Percentiles rank a stretch among this genome's conserved stretches.
Evolutionary conservation across 2,329 filamentous ascomycete genomes (phyloP).

Genomic region (Aurifilum marmelostoma): DNA sequence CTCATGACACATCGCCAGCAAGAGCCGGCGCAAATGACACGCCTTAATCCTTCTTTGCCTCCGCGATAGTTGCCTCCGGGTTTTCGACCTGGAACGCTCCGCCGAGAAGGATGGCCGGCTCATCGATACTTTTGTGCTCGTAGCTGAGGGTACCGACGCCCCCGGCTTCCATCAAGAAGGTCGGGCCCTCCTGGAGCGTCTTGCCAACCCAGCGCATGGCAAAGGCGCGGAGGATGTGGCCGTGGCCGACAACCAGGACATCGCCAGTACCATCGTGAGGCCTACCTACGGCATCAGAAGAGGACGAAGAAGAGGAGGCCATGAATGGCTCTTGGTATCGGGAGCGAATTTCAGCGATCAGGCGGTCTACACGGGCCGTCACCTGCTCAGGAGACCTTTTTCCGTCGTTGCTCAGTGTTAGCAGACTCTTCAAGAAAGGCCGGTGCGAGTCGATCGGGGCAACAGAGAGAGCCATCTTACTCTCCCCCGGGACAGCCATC

Average conservation of each 20-base stretch:
- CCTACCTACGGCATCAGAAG: not conserved
- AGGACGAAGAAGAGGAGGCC: conserved; percentile 41
- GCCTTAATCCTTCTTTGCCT: conserved; percentile 30
- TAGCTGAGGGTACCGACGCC: conserved; percentile 81
- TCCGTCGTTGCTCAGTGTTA: not conserved
- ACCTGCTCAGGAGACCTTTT: conserved; percentile 73
- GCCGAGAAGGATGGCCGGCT: conserved; percentile 79
- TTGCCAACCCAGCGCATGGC: conserved; percentile 84
- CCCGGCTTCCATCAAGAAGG: conserved; percentile 86
- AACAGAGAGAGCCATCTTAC: conserved; percentile 54
- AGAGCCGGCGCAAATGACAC: not conserved
- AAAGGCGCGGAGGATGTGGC: conserved; percentile 85
- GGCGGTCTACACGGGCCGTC: conserved; percentile 69
- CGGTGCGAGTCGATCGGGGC: not conserved
- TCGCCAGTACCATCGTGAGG: conserved; percentile 51
- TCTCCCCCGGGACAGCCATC: conserved; percentile 87
- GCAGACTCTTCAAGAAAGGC: not conserved
- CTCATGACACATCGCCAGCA: too few species aligned
- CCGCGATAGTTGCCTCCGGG: conserved; percentile 32
- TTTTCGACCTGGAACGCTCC: conserved; percentile 65
- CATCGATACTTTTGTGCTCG: conserved; percentile 76
- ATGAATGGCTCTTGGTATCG: conserved; percentile 68
- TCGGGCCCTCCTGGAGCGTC: conserved; percentile 72
- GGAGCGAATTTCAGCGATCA: conserved; percentile 75
- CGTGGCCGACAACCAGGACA: conserved; percentile 83